Evolutionary conservation across 208 protist genomes (phyloP), one percentile per base, ranked within the genome.

Genomic region (Vickermania ingenoplastis): DNA sequence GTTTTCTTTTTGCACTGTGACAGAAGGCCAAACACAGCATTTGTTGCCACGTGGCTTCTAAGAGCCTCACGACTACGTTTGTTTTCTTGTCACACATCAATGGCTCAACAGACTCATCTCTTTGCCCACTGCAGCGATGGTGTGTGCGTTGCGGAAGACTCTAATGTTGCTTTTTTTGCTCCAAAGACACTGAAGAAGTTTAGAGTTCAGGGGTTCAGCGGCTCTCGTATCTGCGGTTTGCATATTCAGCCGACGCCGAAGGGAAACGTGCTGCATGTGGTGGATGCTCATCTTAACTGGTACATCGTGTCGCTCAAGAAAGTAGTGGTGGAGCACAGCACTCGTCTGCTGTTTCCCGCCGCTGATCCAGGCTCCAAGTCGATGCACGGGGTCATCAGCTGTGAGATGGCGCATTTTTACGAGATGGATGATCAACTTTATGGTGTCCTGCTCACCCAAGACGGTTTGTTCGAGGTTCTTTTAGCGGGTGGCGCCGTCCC

Each of bases 141-240:
- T 7, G 48, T 94, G 2, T 94, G 86, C 41, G 83, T 94, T 3
- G 80, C 81, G 11, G 83, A 94, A 65, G 86, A 94, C 69, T 78
- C 66, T 27, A 65, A 75, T 11, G 77, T 94, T 14, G 65, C 83
- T 23, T 89, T 94, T 60, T 94, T 84, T 66, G 75, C 83, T 4
- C 70, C 83, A 1, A 86, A 87, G 59, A 85, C 73, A 30, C 67
- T 94, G 13, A 83, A 76, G 53, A 94, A 94, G 68, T 94, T 89
- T 48, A 80, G 77, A 24, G 86, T 91, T 48, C 83, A 94, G 72
- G 68, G 79, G 14, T 72, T 94, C 3, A 88, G 71, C 53, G 86
- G 83, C 11, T 56, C 63, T 4, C 80, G 81, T 14, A 64, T 94
- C 1, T 80, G 73, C 60, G 86, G 86, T 22, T 31, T 94, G 5